Conservation (phyloP, 257 asterid genomes). For the Linaria vulgaris region DNA sequence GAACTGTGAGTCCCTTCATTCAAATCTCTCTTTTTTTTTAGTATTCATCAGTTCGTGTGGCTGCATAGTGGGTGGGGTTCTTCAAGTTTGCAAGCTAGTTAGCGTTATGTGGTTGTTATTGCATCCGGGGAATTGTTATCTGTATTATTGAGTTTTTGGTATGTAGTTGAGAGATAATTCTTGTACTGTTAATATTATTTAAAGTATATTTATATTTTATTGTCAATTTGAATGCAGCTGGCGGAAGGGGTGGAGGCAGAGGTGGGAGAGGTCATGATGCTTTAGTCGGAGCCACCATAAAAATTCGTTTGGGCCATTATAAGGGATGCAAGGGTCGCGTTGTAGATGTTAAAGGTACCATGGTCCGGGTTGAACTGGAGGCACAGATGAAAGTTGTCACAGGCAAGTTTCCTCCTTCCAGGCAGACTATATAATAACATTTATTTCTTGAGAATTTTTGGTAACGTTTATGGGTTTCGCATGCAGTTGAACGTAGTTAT, state of each 20-base stretch:
- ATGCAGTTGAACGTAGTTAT: slow-evolving; percentile 76
- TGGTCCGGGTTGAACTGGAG: slow-evolving; percentile 85
- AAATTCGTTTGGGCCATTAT: slow-evolving; percentile 79
- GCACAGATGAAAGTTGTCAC: slow-evolving; percentile 91
- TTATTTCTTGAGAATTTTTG: slow-evolving; percentile 1
- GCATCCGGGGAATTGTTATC: not conserved
- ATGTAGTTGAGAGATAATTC: slow-evolving; percentile 7
- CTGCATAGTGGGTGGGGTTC: too few species aligned
- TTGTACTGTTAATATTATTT: slow-evolving; percentile 1
- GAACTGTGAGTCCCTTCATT: slow-evolving; percentile 48
- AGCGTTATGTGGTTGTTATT: too few species aligned
- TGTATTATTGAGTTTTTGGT: not conserved
- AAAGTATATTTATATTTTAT: slow-evolving; percentile 4
- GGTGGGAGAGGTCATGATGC: slow-evolving; percentile 93
- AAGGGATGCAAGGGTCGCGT: slow-evolving; percentile 98
- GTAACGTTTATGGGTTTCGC: not conserved
- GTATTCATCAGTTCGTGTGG: too few species aligned
- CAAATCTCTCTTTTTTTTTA: not conserved
- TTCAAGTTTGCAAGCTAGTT: too few species aligned
- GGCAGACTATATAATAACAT: not conserved
- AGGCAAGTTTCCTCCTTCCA: slow-evolving; percentile 54
- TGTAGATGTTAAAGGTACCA: slow-evolving; percentile 72
- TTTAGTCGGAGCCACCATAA: slow-evolving; percentile 64
- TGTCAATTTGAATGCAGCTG: slow-evolving; percentile 43
- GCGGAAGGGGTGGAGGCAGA: slow-evolving; percentile 68